Base-by-base conservation (phyloP, 768 basidiomycete species). In the Tricholoma flavovirens region DNA sequence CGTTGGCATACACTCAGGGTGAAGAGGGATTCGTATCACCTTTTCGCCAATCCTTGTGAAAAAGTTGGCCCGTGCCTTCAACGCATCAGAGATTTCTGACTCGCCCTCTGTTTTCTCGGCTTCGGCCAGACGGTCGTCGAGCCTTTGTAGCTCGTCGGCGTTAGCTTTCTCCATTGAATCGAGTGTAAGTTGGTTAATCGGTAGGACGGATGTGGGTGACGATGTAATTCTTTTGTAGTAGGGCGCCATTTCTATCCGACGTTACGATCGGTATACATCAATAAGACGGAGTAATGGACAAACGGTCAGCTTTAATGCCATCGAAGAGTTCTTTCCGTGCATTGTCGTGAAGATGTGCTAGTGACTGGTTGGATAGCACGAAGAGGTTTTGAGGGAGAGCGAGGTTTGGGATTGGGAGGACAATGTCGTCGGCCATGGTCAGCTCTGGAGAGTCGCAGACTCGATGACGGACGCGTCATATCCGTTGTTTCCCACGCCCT, bases 31-130 rank as follows among this genome's bases (percentile, higher is more conserved):
- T 8, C 4, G 6, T 8, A 32, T n/a, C 24, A 76, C 77, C 68
- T 78, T 93, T 71, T 95, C 92, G 2, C 95, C 96, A 62, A 98
- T 97, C 61, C 82, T 78, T 10, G 92, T 92, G 7, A 94, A 68
- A 72, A 93, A 93, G 60, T 84, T 87, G 17, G 96, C 96, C 59
- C 85, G 79, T 1, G 88, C 88, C 55, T 88, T 83, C 38, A 98
- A 77, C 1, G 86, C 87, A 63, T 98, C 96, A 17, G 85, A 85
- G 56, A 98, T 91, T 70, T 98, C 96, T 1, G 87, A 87, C 69
- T 98, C 95, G 56, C 95, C 96, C 65, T 95, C 87, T 2, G 84
- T 90, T 75, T 90, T 88, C 73, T 92, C 81, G 0, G 96, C 94
- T 62, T 96, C 93, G 53, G 80, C 83, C 35, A 97, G 75, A 46